Evolutionary conservation across 2,329 filamentous ascomycete species (phyloP).

Genomic region (Dothiorella sarmentorum): DNA sequence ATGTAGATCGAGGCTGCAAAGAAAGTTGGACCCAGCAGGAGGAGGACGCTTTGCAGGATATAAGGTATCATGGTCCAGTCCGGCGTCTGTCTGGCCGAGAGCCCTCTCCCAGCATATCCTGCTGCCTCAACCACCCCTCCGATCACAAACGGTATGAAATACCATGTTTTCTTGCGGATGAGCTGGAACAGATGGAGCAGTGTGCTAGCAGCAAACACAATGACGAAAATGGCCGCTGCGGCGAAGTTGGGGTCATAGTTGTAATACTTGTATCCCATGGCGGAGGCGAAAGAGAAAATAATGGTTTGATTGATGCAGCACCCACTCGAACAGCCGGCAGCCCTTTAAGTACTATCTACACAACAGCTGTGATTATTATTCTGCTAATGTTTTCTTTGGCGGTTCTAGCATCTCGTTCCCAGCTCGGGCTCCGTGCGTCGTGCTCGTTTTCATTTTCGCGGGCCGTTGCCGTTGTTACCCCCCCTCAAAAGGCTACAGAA

Average conservation of each 20-base stretch:
- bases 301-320: neutral
- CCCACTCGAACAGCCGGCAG: neutral
- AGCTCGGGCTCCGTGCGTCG: neutral
- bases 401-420: neutral
- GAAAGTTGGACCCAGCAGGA: slow-evolving; percentile 46
- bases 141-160: slow-evolving; percentile 50
- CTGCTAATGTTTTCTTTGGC: neutral
- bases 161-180: slow-evolving; percentile 45
- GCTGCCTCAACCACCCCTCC: slow-evolving; percentile 48
- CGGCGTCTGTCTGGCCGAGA: slow-evolving; percentile 29
- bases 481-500: too few relatives aligned
- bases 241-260: slow-evolving; percentile 31
- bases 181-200: slow-evolving; percentile 39
- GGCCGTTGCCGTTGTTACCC: too few relatives aligned
- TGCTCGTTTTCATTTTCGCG: slow-evolving; percentile 8
- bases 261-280: slow-evolving; percentile 33
- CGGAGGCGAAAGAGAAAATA: neutral
- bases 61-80: slow-evolving; percentile 36
- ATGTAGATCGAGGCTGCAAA: slow-evolving; percentile 48
- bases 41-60: slow-evolving; percentile 43
- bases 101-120: slow-evolving; percentile 49
- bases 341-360: neutral
- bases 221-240: slow-evolving; percentile 29
- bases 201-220: slow-evolving; percentile 31
- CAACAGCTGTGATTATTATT: too few relatives aligned